Evolutionary conservation across 495 filamentous ascomycete genomes (phyloP).

Genomic region (Poronia punctata): DNA sequence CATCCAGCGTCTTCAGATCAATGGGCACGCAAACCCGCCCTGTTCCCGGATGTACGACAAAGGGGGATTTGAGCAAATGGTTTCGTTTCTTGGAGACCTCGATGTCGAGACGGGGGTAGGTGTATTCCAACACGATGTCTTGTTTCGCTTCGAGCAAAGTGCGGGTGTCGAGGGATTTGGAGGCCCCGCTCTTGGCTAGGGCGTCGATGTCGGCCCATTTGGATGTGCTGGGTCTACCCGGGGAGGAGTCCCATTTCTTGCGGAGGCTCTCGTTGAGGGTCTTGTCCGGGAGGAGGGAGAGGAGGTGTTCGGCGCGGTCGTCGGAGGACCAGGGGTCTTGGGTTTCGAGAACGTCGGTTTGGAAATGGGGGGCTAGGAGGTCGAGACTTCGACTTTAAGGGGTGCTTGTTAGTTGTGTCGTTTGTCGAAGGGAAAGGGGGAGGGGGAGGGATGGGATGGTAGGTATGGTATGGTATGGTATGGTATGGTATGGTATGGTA

Average conservation of each 20-base stretch:
- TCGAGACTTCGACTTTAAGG: slow-evolving; percentile 66
- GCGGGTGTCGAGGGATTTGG: slow-evolving; percentile 55
- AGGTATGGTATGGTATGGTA: background rate
- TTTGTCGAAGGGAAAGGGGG: background rate
- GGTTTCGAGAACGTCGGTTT: slow-evolving; percentile 65
- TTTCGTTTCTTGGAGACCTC: slow-evolving; percentile 96
- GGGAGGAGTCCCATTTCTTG: slow-evolving; percentile 84
- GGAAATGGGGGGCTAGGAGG: slow-evolving; percentile 60
- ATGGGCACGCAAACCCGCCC: slow-evolving; percentile 94
- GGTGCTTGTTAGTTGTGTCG: background rate
- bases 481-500: too few species aligned
- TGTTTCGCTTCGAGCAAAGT: slow-evolving; percentile 82
- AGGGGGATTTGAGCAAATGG: slow-evolving; percentile 93
- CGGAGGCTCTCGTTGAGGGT: slow-evolving; percentile 64
- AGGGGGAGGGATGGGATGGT: slow-evolving; percentile 1
- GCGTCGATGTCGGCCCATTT: slow-evolving; percentile 95
- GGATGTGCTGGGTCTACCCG: slow-evolving; percentile 59
- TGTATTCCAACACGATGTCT: slow-evolving; percentile 92
- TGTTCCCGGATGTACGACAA: slow-evolving; percentile 92
- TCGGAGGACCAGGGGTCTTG: slow-evolving; percentile 77
- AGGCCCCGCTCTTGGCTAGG: slow-evolving; percentile 65
- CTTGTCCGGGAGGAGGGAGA: slow-evolving; percentile 72
- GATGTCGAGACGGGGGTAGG: slow-evolving; percentile 94
- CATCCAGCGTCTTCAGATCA: slow-evolving; percentile 57
- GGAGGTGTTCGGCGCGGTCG: slow-evolving; percentile 63